Evolutionary conservation across 768 basidiomycete genomes (phyloP).

Genomic region (Cystobasidium tubakii): DNA sequence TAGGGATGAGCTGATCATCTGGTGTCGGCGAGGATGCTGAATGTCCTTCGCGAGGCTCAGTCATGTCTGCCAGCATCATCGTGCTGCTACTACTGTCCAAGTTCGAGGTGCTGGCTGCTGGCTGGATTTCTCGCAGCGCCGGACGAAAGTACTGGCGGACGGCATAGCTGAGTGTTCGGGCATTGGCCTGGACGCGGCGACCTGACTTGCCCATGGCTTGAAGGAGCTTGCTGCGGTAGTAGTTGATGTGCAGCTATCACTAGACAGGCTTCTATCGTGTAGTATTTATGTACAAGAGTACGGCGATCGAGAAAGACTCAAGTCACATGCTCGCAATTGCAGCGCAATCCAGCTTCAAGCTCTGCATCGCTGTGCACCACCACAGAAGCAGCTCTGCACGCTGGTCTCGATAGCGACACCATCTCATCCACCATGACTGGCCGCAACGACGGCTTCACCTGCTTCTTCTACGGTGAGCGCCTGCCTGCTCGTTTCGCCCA

Average conservation of each 20-base stretch:
- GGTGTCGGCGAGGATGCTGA: background rate
- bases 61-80: background rate
- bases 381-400: no score
- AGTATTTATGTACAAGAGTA: no score
- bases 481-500: background rate
- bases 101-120: background rate
- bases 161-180: constrained; percentile 2
- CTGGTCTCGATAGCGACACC: no score
- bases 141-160: constrained; percentile 20
- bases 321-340: no score
- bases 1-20: constrained; percentile 15
- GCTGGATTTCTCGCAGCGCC: background rate
- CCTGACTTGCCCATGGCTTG: constrained; percentile 16
- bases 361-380: no score
- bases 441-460: background rate
- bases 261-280: no score
- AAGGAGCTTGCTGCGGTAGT: no score
- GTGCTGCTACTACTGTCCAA: background rate
- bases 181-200: constrained; percentile 19
- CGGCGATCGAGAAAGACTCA: no score
- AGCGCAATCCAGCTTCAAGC: no score
- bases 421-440: background rate
- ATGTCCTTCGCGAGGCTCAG: background rate
- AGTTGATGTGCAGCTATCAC: no score
- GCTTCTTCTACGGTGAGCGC: constrained; percentile 34